phyloP scores from a whole-genome alignment of 2,329 filamentous ascomycete species.

The Diaporthe citriasiana region DNA sequence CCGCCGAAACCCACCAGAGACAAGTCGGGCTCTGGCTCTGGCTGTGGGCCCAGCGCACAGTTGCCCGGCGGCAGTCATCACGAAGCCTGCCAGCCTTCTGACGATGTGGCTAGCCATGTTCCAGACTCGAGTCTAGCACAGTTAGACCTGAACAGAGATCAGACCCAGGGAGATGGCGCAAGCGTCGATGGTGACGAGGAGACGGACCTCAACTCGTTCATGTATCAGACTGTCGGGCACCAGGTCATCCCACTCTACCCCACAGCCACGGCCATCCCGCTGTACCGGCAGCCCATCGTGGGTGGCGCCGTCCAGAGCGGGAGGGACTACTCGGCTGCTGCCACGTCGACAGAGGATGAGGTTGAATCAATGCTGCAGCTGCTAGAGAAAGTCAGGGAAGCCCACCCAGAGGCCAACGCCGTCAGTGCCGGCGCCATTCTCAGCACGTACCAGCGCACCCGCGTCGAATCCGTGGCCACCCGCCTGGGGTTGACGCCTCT shows the following conservation, averaged over 20 bases:
- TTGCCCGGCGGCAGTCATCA: not conserved
- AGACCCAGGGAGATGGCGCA: not conserved
- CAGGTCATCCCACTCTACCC: slow-evolving; percentile 88
- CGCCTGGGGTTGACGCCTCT: slow-evolving; percentile 86
- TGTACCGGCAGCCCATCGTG: slow-evolving; percentile 84
- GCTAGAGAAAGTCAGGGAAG: slow-evolving; percentile 73
- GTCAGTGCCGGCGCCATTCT: slow-evolving; percentile 92
- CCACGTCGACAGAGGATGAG: slow-evolving; percentile 72
- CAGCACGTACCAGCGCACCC: slow-evolving; percentile 94
- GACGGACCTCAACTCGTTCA: slow-evolving; percentile 92
- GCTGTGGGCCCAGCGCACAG: not conserved
- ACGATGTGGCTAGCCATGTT: not conserved
- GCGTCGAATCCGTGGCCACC: slow-evolving; percentile 92
- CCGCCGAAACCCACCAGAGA: slow-evolving; percentile 14
- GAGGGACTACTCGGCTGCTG: slow-evolving; percentile 72
- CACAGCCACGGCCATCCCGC: slow-evolving; percentile 81
- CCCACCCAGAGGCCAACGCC: slow-evolving; percentile 86
- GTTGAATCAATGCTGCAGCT: slow-evolving; percentile 89
- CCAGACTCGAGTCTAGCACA: slow-evolving; percentile 3
- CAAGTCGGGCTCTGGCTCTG: not conserved
- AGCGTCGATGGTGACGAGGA: slow-evolving; percentile 52
- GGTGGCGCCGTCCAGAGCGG: slow-evolving; percentile 79
- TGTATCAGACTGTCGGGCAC: slow-evolving; percentile 99
- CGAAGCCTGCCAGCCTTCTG: not conserved
- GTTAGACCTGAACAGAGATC: not conserved